Evolutionary conservation across 176 grass and related monocot genomes (phyloP).

Genomic region (Pharus latifolius): DNA sequence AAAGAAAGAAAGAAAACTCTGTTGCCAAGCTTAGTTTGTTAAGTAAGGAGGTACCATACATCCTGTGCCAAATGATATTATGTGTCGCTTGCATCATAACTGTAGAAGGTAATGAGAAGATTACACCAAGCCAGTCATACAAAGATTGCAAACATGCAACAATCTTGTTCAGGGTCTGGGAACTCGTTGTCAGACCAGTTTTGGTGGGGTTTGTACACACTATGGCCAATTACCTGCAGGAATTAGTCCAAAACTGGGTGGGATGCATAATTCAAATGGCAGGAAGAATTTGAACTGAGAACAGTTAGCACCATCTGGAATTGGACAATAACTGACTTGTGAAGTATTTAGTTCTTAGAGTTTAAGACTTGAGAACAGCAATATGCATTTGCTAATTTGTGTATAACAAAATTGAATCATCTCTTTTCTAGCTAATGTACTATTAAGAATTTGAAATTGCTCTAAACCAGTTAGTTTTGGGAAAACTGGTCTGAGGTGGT

Average conservation of each 20-base stretch:
- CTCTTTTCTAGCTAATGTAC: background rate
- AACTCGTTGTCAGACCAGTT: background rate
- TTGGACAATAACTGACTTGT: background rate
- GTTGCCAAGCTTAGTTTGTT: background rate
- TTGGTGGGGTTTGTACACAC: background rate
- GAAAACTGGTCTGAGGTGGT: background rate
- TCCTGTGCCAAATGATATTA: background rate
- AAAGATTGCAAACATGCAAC: background rate
- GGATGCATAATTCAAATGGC: background rate
- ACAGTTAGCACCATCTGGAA: background rate
- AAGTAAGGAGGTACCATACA: background rate
- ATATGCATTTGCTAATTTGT: background rate
- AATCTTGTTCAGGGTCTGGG: background rate
- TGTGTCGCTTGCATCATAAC: background rate
- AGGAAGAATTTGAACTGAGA: background rate
- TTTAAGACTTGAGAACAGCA: background rate
- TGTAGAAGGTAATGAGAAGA: background rate
- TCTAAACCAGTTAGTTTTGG: background rate
- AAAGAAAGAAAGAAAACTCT: too few relatives aligned
- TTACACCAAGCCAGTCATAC: background rate
- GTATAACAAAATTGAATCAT: background rate
- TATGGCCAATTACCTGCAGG: background rate
- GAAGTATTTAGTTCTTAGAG: background rate
- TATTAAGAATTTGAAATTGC: background rate
- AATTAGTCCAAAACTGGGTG: background rate